phyloP scores from a whole-genome alignment of 2,329 filamentous ascomycete species.

The Fusarium agapanthi region DNA sequence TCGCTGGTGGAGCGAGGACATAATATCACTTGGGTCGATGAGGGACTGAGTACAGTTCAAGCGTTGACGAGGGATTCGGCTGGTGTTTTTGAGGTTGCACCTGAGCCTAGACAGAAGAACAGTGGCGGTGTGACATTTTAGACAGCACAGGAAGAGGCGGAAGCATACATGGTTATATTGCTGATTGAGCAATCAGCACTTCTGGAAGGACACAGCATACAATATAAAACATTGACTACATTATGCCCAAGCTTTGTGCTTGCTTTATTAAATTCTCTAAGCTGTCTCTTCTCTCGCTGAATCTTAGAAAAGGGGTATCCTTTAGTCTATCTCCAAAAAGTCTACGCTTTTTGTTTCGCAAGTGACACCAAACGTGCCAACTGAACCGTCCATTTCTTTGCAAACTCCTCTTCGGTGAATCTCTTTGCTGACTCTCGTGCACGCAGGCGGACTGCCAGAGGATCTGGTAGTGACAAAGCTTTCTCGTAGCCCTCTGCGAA shows the following conservation, averaged over 20 bases:
- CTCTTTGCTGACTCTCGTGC: slow-evolving; percentile 81
- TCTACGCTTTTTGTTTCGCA: slow-evolving; percentile 38
- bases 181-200: not conserved
- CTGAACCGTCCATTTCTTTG: slow-evolving; percentile 77
- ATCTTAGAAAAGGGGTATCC: slow-evolving; percentile 48
- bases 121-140: slow-evolving; percentile 69
- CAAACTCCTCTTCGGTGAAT: slow-evolving; percentile 90
- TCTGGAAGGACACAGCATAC: not conserved
- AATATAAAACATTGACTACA: not conserved
- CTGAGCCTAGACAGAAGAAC: slow-evolving; percentile 77
- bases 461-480: slow-evolving; percentile 77
- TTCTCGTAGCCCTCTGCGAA: slow-evolving; percentile 84
- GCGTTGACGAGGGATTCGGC: slow-evolving; percentile 61
- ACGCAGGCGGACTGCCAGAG: slow-evolving; percentile 76
- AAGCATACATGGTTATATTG: not conserved
- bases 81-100: slow-evolving; percentile 79
- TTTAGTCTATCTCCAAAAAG: slow-evolving; percentile 44
- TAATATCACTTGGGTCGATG: slow-evolving; percentile 73
- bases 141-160: not conserved
- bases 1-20: slow-evolving; percentile 72
- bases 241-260: not conserved
- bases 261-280: slow-evolving; percentile 27
- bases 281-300: slow-evolving; percentile 13
- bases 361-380: slow-evolving; percentile 74
- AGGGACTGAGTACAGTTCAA: slow-evolving; percentile 75